Evolutionary conservation across 495 filamentous ascomycete genomes (phyloP).

Genomic region (Penicillium manginii): DNA sequence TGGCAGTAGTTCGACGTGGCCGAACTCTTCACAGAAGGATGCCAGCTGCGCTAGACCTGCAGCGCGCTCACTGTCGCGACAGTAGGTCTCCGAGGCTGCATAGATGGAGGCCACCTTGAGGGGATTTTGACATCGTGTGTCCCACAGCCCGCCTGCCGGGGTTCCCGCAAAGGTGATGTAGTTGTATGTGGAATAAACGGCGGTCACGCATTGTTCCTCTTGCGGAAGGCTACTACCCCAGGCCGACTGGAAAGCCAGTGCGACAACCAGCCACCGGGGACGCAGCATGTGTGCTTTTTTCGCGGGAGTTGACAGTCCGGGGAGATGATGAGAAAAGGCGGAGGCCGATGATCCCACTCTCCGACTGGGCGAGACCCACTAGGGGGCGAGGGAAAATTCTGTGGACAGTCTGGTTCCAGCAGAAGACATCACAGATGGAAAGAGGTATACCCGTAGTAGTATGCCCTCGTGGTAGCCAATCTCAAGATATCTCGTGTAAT

Average conservation of each 20-base stretch:
- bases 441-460: no score
- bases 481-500: no score
- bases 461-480: no score
- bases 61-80: constrained; percentile 27
- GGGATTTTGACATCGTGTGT: constrained; percentile 39
- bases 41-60: constrained; percentile 33
- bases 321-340: constrained; percentile 19
- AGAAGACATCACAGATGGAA: neutral
- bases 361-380: constrained; percentile 4
- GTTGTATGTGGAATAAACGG: constrained; percentile 39
- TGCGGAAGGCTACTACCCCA: constrained; percentile 20
- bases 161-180: constrained; percentile 42
- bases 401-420: neutral
- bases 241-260: constrained; percentile 7
- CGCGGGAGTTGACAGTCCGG: neutral
- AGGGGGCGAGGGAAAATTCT: neutral
- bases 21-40: constrained; percentile 32
- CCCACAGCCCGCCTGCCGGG: constrained; percentile 29
- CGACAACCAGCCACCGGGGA: constrained; percentile 20
- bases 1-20: constrained; percentile 32
- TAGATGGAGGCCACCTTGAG: constrained; percentile 44
- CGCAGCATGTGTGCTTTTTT: constrained; percentile 12
- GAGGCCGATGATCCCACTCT: constrained; percentile 18
- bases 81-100: constrained; percentile 40
- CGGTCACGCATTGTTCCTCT: constrained; percentile 43